Percentiles rank a stretch among this genome's conserved stretches.
Evolutionary conservation across 1,284 basidiomycete genomes (phyloP).

Genomic region (Cutaneotrichosporon sp.): DNA sequence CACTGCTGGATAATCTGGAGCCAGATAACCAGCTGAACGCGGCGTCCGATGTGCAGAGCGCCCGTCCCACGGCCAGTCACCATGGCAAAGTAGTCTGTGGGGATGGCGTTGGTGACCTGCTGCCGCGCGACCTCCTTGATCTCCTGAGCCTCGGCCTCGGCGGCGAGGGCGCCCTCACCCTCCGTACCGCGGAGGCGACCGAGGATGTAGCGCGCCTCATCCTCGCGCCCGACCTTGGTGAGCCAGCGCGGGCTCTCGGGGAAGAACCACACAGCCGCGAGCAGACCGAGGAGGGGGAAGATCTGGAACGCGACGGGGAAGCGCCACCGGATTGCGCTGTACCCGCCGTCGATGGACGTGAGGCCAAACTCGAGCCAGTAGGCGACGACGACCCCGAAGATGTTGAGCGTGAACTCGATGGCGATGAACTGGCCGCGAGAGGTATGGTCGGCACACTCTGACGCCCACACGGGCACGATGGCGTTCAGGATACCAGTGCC

Average conservation of each 20-base stretch:
- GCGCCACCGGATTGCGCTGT: constrained; percentile 63
- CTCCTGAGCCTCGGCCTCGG: constrained; percentile 33
- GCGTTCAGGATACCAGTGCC: constrained; percentile 63
- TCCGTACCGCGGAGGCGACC: constrained; percentile 38
- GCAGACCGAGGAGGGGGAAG: constrained; percentile 44
- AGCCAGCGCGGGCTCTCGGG: constrained; percentile 66
- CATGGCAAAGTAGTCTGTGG: constrained; percentile 25
- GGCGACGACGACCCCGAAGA: constrained; percentile 61
- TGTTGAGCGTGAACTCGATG: constrained; percentile 52
- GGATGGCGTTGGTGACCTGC: constrained; percentile 23
- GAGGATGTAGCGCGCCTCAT: constrained; percentile 49
- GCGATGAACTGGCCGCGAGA: constrained; percentile 62
- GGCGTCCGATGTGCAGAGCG: constrained; percentile 50
- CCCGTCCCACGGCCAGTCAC: constrained; percentile 22
- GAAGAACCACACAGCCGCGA: constrained; percentile 55
- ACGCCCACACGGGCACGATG: constrained; percentile 57
- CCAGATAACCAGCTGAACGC: constrained; percentile 52
- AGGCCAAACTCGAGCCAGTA: constrained; percentile 57
- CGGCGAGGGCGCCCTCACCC: constrained; percentile 17
- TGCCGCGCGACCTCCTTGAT: constrained; percentile 51
- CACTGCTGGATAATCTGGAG: constrained; percentile 53
- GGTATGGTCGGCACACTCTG: constrained; percentile 57
- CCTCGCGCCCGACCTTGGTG: constrained; percentile 53
- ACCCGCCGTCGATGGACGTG: constrained; percentile 58
- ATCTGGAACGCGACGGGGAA: constrained; percentile 50